Evolutionary conservation across 495 filamentous ascomycete species (phyloP), one percentile per base, ranked within the genome.

Genomic region (Aspergillus conjunctus): DNA sequence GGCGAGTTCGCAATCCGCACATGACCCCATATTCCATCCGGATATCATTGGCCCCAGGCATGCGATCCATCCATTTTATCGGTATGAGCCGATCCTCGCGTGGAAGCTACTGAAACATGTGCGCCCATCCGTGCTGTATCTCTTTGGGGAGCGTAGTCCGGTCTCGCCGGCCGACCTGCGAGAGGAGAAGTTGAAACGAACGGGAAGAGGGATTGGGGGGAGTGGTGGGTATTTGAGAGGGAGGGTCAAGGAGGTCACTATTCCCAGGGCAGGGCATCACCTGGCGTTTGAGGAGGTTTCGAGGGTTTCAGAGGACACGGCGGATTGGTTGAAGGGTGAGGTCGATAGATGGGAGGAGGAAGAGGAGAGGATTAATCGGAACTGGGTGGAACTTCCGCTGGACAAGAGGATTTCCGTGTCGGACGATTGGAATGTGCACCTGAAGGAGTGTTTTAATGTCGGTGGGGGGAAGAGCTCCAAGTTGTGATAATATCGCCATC

Each of bases 161-260:
- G 69, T 91, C 22, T 83, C 80, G 0, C 22, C 56, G 0, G 77
- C 82, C 0, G 70, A 73, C 0, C 50, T 71, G 7, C 76, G 83
- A 15, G 64, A 75, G 32, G 66, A 81, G 37, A 90, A 89, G 72
- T 71, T 90, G 69, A 74, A 78, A n/a, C 65, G 72, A 7, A 91
- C 89, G 8, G 89, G 89, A 2, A 64, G 68, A 1, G 89, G 87
- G 0, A 56, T 80, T 8, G 87, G 87, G 26, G 89, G 89, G 4
- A 87, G 81, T 68, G 89, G 89, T 8, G 89, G 89, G 0, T 72
- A 60, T 1, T 64, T 66, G 32, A 68, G 72, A 31, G 85, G 87
- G 2, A 69, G 81, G 39, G 88, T 91, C 0, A 73, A 78, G 55
- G 65, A 83, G 56, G 81, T 84, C 0, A 73, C 83, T 1, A 62